Evolutionary conservation across 176 grass and related monocot species (phyloP).

Genomic region (Lolium perenne): DNA sequence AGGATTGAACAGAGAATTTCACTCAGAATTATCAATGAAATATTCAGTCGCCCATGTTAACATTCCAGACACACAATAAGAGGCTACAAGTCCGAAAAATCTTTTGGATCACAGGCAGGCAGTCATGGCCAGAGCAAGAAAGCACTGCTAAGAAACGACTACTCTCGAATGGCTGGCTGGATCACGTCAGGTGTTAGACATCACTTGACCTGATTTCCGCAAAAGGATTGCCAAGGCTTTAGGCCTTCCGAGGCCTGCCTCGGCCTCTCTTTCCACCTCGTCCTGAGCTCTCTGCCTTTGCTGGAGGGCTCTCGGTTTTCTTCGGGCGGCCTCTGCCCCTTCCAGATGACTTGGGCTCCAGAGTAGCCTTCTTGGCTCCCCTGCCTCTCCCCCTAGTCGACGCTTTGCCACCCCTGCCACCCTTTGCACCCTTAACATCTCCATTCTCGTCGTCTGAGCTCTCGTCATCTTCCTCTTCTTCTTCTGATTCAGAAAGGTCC

Average conservation of each 20-base stretch:
- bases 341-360: constrained; percentile 49
- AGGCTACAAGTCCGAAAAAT: not conserved
- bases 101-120: not conserved
- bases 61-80: constrained; percentile 35
- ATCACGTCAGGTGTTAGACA: constrained; percentile 41
- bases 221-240: not conserved
- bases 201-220: constrained; percentile 31
- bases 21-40: not conserved
- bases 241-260: constrained; percentile 42
- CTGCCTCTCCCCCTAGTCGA: constrained; percentile 69
- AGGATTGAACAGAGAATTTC: not conserved
- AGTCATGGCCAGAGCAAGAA: not conserved
- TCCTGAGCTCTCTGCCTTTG: constrained; percentile 49
- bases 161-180: constrained; percentile 25
- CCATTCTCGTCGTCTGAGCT: constrained; percentile 54
- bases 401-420: constrained; percentile 62
- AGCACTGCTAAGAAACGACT: constrained; percentile 25
- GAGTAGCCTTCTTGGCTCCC: constrained; percentile 54
- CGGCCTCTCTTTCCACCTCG: constrained; percentile 58
- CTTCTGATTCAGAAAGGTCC: constrained; percentile 75
- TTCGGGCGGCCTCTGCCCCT: constrained; percentile 76
- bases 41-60: constrained; percentile 25
- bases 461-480: constrained; percentile 51
- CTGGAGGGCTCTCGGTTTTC: constrained; percentile 51
- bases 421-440: constrained; percentile 42